A percentile compares a stretch with the other conserved stretches of the same genome.
Evolutionary conservation across 805 yeast species (phyloP).

Genomic region (Ogataea nitratoaversa): DNA sequence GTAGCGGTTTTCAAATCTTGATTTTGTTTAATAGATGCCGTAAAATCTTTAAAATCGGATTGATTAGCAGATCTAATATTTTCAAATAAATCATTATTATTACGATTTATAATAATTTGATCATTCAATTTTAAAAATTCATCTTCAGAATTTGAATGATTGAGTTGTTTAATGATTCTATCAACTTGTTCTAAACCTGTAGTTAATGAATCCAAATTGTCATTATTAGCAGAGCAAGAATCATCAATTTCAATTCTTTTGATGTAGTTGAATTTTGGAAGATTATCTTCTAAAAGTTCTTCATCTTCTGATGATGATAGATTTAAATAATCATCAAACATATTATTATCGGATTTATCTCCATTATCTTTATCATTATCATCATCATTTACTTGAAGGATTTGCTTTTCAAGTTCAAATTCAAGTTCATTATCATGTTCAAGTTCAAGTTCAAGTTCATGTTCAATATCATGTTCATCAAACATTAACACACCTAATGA

Average conservation of each 20-base stretch:
- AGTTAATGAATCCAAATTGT: constrained; percentile 15
- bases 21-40: constrained; percentile 1
- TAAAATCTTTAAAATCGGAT: constrained; percentile 7
- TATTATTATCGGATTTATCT: constrained; percentile 4
- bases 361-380: constrained; percentile 6
- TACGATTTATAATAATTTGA: constrained; percentile 10
- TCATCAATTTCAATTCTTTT: constrained; percentile 8
- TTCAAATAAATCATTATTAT: neutral
- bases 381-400: constrained; percentile 10
- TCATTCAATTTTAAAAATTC: constrained; percentile 15
- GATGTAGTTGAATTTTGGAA: constrained; percentile 10
- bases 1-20: constrained; percentile 2
- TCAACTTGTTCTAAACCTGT: constrained; percentile 30
- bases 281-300: constrained; percentile 13
- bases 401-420: too few species aligned
- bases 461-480: too few species aligned
- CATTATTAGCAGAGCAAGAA: constrained; percentile 1
- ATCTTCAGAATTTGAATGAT: constrained; percentile 12
- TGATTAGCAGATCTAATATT: neutral
- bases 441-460: too few species aligned
- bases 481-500: too few species aligned
- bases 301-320: constrained; percentile 25
- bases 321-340: constrained; percentile 19
- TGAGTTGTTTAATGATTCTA: constrained; percentile 24
- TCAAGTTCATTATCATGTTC: too few species aligned